Percentiles rank a stretch among this genome's conserved stretches.
Evolutionary conservation across 2,329 filamentous ascomycete species (phyloP).

Genomic region (Monosporascus cannonballus): DNA sequence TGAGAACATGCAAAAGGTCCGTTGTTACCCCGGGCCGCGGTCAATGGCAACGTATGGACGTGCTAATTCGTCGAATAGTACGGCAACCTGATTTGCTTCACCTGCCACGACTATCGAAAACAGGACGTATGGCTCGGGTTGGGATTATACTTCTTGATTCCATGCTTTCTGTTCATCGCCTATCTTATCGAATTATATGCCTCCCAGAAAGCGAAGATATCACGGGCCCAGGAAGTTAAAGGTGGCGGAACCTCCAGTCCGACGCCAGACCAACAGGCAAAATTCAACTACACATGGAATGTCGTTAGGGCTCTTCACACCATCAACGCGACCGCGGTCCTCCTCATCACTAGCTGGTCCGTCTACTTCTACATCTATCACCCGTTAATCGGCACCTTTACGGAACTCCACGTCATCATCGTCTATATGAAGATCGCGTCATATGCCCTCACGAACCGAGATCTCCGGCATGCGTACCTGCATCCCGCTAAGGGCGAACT

Average conservation of each 20-base stretch:
- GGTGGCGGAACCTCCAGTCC: slow-evolving; percentile 45
- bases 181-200: slow-evolving; percentile 85
- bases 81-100: slow-evolving; percentile 86
- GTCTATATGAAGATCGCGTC: slow-evolving; percentile 96
- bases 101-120: slow-evolving; percentile 78
- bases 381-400: slow-evolving; percentile 85
- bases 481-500: slow-evolving; percentile 64
- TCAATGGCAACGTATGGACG: slow-evolving; percentile 9
- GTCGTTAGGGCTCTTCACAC: slow-evolving; percentile 75
- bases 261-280: slow-evolving; percentile 55
- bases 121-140: slow-evolving; percentile 72
- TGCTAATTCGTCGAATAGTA: slow-evolving; percentile 52
- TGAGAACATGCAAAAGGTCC: slow-evolving; percentile 90
- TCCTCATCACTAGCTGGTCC: slow-evolving; percentile 73
- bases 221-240: slow-evolving; percentile 44
- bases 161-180: slow-evolving; percentile 83
- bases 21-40: neutral
- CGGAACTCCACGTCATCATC: slow-evolving; percentile 85
- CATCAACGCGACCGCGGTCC: slow-evolving; percentile 75
- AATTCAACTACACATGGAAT: slow-evolving; percentile 72
- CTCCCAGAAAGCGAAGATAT: slow-evolving; percentile 68
- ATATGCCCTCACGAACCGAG: slow-evolving; percentile 94
- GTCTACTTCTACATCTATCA: slow-evolving; percentile 92
- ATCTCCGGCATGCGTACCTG: slow-evolving; percentile 84
- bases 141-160: slow-evolving; percentile 78